Base-by-base conservation (phyloP, 208 protist species). In the Leishmania martiniquensis region DNA sequence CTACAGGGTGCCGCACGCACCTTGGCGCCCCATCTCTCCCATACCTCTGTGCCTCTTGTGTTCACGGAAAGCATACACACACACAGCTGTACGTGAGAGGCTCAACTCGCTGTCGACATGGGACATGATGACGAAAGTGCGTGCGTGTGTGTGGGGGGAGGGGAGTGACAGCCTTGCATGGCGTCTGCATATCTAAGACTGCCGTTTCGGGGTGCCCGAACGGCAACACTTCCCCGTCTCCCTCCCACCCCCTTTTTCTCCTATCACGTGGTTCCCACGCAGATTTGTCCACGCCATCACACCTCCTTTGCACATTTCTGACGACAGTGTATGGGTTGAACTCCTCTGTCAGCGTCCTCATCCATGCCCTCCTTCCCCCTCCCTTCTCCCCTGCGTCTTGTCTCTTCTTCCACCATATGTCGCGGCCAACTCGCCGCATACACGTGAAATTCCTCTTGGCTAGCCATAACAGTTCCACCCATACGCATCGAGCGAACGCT, bases 401-500 rank as follows among this genome's bases (percentile, higher is more conserved):
- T 13, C 22, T 62, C 57, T 37, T 25, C 20, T 13, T 13, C 29
- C 29, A 17, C 29, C 4, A 1, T 63, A 13, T 63, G 32, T 4
- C 57, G 32, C 29, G 57, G 13, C 57, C 20, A 17, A 4, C 29
- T 37, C 10, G 12, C 9, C 57, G 12, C 29, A 37, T 37, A 25
- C 17, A 9, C 29, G 20, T 29, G 37, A 7, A 63, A 39, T 37
- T 10, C 29, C 2, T 67, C 59, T 13, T 59, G 51, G 1, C 42
- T 7, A 34, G 5, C 20, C 32, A 59, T 62, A 60, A 47, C 20
- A 69, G 39, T 15, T 69, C 39, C 47, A 20, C 42, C 63, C 17
- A 20, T 72, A 52, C 45, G 47, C 59, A 45, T 79, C 81, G 72
- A 81, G 77, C 78, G 10, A 76, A 37, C 57, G 1, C 13, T 29